These are phyloP conservation scores for Myrmaecium sp. DNA, from an alignment of 2,329 filamentous ascomycete species.

Conservation along the genomic window DNA sequence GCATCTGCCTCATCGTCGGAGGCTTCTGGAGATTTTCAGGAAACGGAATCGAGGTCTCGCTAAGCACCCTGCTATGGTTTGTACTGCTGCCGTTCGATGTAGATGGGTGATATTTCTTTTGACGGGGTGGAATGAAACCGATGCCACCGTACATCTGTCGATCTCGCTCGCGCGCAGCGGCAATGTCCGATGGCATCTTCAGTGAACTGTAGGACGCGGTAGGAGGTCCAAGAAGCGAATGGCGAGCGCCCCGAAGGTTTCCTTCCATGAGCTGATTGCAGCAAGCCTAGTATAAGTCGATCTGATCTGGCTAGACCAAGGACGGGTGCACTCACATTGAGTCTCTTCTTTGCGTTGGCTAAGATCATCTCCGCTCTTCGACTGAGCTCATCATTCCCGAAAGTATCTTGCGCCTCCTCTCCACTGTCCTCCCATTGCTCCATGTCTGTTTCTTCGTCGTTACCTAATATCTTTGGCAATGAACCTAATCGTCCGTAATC, in stretches of 20 bases:
- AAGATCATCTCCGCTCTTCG: constrained; percentile 78
- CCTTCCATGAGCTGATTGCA: constrained; percentile 69
- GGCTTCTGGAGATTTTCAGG: constrained; percentile 10
- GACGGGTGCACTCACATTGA: constrained; percentile 50
- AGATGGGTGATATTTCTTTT: constrained; percentile 15
- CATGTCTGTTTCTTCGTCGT: constrained; percentile 20
- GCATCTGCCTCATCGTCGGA: constrained; percentile 11
- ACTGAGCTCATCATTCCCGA: constrained; percentile 34
- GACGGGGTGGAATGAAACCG: constrained; percentile 18
- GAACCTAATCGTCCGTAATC: constrained; percentile 13
- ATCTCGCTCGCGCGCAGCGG: constrained; percentile 18
- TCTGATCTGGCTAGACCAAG: constrained; percentile 2
- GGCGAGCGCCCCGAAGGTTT: constrained; percentile 65
- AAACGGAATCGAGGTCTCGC: constrained; percentile 23
- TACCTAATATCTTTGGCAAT: constrained; percentile 9
- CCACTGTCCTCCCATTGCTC: constrained; percentile 15
- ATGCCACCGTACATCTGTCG: constrained; percentile 18
- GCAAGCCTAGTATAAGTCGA: constrained; percentile 65
- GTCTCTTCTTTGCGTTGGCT: constrained; percentile 74
- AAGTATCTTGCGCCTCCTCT: too few species aligned
- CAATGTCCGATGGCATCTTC: constrained; percentile 15
- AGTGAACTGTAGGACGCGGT: constrained; percentile 27
- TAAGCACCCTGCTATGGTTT: constrained; percentile 22
- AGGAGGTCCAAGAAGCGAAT: constrained; percentile 41
- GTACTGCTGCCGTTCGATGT: constrained; percentile 14